Evolutionary conservation across 2,329 filamentous ascomycete genomes (phyloP).

Genomic region (Ceratocystis destructans): DNA sequence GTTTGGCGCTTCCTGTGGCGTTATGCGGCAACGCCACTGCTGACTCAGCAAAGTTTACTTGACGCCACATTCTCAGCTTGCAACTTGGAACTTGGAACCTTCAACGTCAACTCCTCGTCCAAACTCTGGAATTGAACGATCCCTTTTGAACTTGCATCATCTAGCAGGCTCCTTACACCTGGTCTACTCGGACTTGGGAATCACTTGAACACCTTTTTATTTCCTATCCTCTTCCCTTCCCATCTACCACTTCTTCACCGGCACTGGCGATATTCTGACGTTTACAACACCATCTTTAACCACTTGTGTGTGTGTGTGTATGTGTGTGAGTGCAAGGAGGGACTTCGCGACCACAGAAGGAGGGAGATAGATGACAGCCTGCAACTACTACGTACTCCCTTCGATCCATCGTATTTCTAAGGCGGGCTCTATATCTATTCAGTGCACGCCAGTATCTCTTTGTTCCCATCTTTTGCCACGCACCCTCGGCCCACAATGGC

Average conservation of each 20-base stretch:
- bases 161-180: background rate
- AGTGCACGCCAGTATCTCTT: background rate
- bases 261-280: background rate
- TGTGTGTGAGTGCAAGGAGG: no score
- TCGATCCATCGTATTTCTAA: background rate
- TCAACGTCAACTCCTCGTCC: no score
- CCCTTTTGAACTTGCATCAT: background rate
- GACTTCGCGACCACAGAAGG: background rate
- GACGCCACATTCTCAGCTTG: background rate
- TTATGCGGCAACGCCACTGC: background rate
- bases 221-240: background rate
- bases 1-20: background rate
- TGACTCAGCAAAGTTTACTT: background rate
- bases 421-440: background rate
- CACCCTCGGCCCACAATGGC: constrained; percentile 20
- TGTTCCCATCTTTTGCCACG: constrained; percentile 15
- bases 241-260: background rate
- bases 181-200: background rate
- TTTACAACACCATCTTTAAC: background rate
- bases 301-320: no score
- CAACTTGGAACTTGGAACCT: background rate
- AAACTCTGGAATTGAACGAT: background rate
- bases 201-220: background rate
- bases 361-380: background rate
- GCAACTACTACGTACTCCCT: background rate